These are phyloP conservation scores for Scheffersomyces insectosa DNA, from an alignment of 1,139 yeast species.

Conservation along the genomic window DNA sequence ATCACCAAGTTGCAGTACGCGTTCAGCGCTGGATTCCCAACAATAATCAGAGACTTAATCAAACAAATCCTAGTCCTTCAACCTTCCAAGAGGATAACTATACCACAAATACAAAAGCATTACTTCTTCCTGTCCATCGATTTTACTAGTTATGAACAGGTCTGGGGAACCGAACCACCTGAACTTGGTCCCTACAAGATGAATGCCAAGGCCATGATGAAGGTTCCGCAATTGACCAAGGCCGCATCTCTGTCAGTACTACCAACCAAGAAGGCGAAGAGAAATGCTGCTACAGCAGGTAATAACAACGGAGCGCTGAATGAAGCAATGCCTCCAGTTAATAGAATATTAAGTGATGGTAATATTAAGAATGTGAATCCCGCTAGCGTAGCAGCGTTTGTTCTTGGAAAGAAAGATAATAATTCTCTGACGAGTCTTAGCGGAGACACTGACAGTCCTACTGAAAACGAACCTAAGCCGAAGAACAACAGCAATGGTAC, in stretches of 20 bases:
- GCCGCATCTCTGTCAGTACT: conserved; percentile 20
- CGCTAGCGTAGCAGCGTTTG: conserved; percentile 49
- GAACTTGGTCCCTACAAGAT: conserved; percentile 66
- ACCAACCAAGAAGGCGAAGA: conserved; percentile 11
- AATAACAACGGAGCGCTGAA: conserved; percentile 6
- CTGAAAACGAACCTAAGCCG: neutral
- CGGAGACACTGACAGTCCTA: conserved; percentile 8
- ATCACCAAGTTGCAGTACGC: conserved; percentile 65
- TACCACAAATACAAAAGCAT: conserved; percentile 49
- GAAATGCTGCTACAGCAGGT: conserved; percentile 4
- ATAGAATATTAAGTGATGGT: conserved; percentile 19
- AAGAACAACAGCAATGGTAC: conserved; percentile 5
- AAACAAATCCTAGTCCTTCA: conserved; percentile 47
- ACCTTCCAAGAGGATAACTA: conserved; percentile 43
- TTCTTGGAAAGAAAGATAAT: conserved; percentile 29
- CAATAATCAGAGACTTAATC: conserved; percentile 47
- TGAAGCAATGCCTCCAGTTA: conserved; percentile 6
- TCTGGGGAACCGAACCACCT: conserved; percentile 79
- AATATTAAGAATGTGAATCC: conserved; percentile 28
- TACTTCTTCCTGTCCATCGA: conserved; percentile 67
- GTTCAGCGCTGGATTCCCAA: conserved; percentile 57
- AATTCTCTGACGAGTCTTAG: conserved; percentile 3
- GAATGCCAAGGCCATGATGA: conserved; percentile 59
- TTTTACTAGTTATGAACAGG: conserved; percentile 60
- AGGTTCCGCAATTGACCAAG: conserved; percentile 45